Conservation (phyloP, 148 eudicot genomes). For the Talinum fruticosum region DNA sequence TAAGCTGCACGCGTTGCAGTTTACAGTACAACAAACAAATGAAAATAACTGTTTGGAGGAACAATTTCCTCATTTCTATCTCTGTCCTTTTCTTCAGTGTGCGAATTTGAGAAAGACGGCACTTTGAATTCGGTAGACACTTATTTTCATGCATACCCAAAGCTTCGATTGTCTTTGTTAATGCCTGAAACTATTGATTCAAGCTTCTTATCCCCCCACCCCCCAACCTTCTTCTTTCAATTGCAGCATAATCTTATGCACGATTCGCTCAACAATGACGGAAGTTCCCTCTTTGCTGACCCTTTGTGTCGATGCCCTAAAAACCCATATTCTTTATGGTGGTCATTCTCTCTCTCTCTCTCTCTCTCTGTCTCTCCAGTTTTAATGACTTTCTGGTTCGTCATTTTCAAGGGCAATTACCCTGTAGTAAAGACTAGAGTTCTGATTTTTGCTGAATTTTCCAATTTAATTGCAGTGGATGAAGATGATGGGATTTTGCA, state of each 20-base stretch:
- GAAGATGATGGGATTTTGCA: constrained; percentile 37
- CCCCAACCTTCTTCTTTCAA: too few species aligned
- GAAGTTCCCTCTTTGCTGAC: constrained; percentile 29
- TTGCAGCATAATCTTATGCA: neutral
- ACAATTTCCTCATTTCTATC: too few species aligned
- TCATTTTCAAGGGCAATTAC: neutral
- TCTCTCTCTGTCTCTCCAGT: neutral
- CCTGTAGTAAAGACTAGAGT: neutral
- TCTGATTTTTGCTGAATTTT: neutral
- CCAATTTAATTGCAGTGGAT: constrained; percentile 35
- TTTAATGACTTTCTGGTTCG: neutral
- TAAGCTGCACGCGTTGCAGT: too few species aligned
- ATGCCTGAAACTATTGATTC: too few species aligned
- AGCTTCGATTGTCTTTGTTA: too few species aligned
- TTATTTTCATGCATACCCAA: too few species aligned
- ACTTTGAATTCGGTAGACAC: neutral
- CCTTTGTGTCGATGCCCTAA: constrained; percentile 18
- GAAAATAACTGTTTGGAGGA: too few species aligned
- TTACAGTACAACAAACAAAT: too few species aligned
- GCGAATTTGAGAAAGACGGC: too few species aligned
- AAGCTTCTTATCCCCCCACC: too few species aligned
- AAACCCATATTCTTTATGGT: constrained; percentile 29
- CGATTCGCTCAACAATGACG: constrained; percentile 14
- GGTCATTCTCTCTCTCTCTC: neutral
- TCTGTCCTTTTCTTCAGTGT: too few species aligned